Percentiles rank a stretch among this genome's conserved stretches.
Conservation (phyloP, 345 rosid species). For the Salix purpurea region DNA sequence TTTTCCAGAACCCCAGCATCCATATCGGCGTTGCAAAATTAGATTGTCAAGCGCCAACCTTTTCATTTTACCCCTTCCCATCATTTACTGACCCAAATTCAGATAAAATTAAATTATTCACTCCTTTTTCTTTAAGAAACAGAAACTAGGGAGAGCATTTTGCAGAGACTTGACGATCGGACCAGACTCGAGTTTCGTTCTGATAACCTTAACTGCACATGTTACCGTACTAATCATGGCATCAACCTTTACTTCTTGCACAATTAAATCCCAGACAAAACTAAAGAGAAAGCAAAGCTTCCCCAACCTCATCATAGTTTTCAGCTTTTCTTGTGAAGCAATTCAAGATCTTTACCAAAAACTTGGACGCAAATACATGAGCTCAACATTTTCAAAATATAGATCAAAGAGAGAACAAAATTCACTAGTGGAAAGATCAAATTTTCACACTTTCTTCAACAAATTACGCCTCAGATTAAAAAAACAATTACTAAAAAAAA, state of each 20-base stretch:
- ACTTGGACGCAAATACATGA: not conserved
- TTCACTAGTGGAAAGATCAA: not conserved
- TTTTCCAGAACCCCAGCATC: not conserved
- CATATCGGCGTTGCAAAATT: not conserved
- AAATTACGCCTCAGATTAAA: not conserved
- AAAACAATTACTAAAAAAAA: not conserved
- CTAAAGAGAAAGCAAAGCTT: not conserved
- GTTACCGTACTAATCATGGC: not conserved
- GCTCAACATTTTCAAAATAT: not conserved
- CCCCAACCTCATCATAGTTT: not conserved
- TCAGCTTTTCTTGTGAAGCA: not conserved
- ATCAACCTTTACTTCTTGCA: conserved; percentile 28
- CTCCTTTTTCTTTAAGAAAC: not conserved
- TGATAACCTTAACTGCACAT: no score
- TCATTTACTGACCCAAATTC: not conserved
- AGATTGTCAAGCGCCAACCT: not conserved
- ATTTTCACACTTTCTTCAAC: conserved; percentile 32
- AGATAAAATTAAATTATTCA: not conserved
- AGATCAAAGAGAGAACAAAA: not conserved
- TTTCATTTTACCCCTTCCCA: not conserved
- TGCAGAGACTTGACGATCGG: conserved; percentile 8
- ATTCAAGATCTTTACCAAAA: not conserved
- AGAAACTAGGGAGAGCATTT: conserved; percentile 13
- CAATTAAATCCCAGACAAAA: conserved; percentile 14
- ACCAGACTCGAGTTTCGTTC: conserved; percentile 7